A percentile compares a stretch with the other conserved stretches of the same genome.
These are phyloP conservation scores for Trypanosoma cruzi DNA, from an alignment of 208 protist species.

Conservation along the genomic window DNA sequence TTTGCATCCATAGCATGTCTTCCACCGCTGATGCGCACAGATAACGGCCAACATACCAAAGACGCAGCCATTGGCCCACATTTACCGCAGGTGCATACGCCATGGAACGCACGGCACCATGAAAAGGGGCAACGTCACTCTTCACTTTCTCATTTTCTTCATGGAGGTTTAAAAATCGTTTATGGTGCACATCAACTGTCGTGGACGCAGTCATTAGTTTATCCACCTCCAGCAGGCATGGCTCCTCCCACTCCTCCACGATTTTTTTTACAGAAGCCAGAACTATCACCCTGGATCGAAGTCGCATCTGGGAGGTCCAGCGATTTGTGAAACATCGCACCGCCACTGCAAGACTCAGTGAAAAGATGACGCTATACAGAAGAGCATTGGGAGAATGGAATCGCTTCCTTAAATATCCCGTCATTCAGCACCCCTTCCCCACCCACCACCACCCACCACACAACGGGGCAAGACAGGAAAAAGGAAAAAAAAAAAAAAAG, in stretches of 20 bases:
- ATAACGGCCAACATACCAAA: conserved; percentile 23
- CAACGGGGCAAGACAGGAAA: neutral
- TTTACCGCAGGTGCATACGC: conserved; percentile 27
- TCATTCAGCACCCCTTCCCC: neutral
- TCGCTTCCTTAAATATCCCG: neutral
- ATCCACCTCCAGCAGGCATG: conserved; percentile 37
- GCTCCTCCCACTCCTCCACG: conserved; percentile 45
- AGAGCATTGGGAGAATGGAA: conserved; percentile 1
- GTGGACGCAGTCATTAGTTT: neutral
- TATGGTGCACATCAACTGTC: neutral
- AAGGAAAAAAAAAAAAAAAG: neutral
- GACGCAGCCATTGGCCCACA: conserved; percentile 14
- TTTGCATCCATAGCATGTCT: conserved; percentile 20
- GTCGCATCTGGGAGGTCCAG: conserved; percentile 25
- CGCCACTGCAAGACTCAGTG: conserved; percentile 14
- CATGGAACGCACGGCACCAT: conserved; percentile 26
- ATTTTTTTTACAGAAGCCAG: conserved; percentile 29
- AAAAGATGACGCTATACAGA: conserved; percentile 26
- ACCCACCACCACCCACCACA: no score
- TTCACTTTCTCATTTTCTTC: neutral
- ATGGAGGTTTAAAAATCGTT: conserved; percentile 4
- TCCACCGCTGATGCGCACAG: conserved; percentile 16
- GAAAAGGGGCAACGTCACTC: conserved; percentile 11
- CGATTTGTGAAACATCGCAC: conserved; percentile 15
- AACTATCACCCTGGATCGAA: conserved; percentile 41